A percentile compares a stretch with the other conserved stretches of the same genome.
Evolutionary conservation across 2,329 filamentous ascomycete genomes (phyloP).

Genomic region (Phialophora macrospora): DNA sequence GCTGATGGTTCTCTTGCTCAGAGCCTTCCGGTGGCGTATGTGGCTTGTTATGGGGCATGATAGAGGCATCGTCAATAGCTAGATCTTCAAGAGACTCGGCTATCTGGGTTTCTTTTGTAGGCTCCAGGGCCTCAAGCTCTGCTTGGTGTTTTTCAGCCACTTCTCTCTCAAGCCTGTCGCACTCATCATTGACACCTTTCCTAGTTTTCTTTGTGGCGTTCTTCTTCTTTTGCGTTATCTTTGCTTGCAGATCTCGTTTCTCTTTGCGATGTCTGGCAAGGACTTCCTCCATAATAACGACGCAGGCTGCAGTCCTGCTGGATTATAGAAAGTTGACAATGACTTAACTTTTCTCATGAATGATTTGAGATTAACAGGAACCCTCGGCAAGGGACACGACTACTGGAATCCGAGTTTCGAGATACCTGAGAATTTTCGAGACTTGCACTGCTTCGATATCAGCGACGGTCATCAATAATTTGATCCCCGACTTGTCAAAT

Average conservation of each 20-base stretch:
- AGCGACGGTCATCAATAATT: not conserved
- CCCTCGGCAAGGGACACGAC: not conserved
- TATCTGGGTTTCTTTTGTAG: constrained; percentile 33
- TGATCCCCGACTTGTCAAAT: not conserved
- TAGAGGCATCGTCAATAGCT: constrained; percentile 42
- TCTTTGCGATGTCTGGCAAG: constrained; percentile 85
- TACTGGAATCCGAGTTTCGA: not conserved
- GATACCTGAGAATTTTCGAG: not conserved
- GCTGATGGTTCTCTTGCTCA: constrained; percentile 15
- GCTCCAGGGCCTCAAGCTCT: constrained; percentile 34
- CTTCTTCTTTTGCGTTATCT: constrained; percentile 95
- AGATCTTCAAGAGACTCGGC: constrained; percentile 42
- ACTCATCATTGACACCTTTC: constrained; percentile 71
- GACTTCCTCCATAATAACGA: constrained; percentile 69
- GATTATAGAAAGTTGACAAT: not conserved
- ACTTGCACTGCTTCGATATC: not conserved
- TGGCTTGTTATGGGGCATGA: constrained; percentile 33
- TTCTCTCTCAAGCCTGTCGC: constrained; percentile 62
- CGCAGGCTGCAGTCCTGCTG: not conserved
- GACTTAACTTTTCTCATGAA: constrained; percentile 3
- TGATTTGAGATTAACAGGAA: not conserved
- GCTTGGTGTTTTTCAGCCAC: constrained; percentile 59
- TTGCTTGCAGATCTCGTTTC: constrained; percentile 80
- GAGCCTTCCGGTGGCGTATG: constrained; percentile 27
- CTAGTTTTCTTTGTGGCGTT: constrained; percentile 82